phyloP scores from a whole-genome alignment of 768 basidiomycete genomes.

The Suillus paluster region DNA sequence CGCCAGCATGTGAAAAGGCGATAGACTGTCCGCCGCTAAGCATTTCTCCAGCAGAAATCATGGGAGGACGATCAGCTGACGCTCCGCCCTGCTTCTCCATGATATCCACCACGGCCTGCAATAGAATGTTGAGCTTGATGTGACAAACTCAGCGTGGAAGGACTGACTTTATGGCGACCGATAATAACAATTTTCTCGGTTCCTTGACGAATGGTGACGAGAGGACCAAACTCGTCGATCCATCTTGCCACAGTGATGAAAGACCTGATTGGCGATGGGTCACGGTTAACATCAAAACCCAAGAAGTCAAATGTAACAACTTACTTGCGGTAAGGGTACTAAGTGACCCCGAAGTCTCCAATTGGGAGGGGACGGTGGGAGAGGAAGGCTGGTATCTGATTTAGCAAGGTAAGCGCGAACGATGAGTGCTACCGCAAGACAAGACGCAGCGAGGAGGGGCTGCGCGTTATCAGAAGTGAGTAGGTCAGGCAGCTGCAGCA shows the following conservation, averaged over 20 bases:
- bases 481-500: no score
- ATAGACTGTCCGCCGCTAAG: slow-evolving; percentile 57
- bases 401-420: no score
- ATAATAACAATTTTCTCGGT: slow-evolving; percentile 19
- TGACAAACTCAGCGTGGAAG: neutral
- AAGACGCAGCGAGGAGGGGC: no score
- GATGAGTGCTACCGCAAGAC: no score
- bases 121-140: neutral
- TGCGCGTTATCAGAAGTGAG: no score
- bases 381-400: no score
- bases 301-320: neutral
- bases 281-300: neutral
- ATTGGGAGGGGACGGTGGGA: no score
- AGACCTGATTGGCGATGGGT: neutral
- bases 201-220: slow-evolving; percentile 57
- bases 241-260: slow-evolving; percentile 47
- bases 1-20: slow-evolving; percentile 51
- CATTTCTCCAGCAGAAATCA: slow-evolving; percentile 56
- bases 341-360: no score
- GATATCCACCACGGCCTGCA: slow-evolving; percentile 57
- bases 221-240: slow-evolving; percentile 59
- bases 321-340: neutral
- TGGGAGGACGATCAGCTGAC: slow-evolving; percentile 50
- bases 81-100: slow-evolving; percentile 62
- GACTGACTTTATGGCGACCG: slow-evolving; percentile 22